A percentile compares a stretch with the other conserved stretches of the same genome.
phyloP scores from a whole-genome alignment of 345 rosid species.

The Hibiscus tridactylites region DNA sequence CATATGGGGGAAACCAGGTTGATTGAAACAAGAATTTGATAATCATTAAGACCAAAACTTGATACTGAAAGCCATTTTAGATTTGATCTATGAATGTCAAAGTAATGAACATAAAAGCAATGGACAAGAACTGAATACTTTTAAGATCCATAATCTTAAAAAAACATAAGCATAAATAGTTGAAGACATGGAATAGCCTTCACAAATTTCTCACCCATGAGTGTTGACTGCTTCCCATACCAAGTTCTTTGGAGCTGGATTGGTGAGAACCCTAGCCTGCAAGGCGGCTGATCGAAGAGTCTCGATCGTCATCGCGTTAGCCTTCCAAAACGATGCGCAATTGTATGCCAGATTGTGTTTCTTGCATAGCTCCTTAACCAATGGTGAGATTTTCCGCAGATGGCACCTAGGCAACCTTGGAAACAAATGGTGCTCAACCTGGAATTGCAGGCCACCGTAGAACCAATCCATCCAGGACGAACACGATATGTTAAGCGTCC shows the following conservation, averaged over 20 bases:
- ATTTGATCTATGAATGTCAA: background rate
- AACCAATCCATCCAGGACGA: constrained; percentile 74
- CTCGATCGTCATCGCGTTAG: constrained; percentile 33
- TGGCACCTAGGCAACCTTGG: constrained; percentile 47
- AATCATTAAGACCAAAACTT: background rate
- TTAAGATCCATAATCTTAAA: background rate
- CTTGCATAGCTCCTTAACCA: constrained; percentile 49
- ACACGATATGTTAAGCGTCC: constrained; percentile 42
- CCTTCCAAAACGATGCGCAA: constrained; percentile 37
- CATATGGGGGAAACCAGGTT: background rate
- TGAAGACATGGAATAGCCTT: constrained; percentile 16
- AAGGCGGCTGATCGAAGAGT: constrained; percentile 41
- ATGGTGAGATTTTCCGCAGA: constrained; percentile 36
- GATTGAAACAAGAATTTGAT: background rate
- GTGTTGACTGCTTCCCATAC: constrained; percentile 60
- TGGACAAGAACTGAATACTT: background rate
- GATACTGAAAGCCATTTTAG: background rate
- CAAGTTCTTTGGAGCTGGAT: constrained; percentile 39
- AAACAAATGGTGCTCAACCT: constrained; percentile 69
- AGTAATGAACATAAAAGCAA: background rate
- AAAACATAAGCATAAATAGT: background rate
- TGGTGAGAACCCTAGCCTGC: constrained; percentile 39
- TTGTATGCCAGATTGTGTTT: constrained; percentile 45
- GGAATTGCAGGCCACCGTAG: constrained; percentile 73
- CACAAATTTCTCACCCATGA: constrained; percentile 29